Percentiles rank a stretch among this genome's conserved stretches.
These are phyloP conservation scores for Globisporangium splendens DNA, from an alignment of 352 stramenopile genomes.

Conservation along the genomic window DNA sequence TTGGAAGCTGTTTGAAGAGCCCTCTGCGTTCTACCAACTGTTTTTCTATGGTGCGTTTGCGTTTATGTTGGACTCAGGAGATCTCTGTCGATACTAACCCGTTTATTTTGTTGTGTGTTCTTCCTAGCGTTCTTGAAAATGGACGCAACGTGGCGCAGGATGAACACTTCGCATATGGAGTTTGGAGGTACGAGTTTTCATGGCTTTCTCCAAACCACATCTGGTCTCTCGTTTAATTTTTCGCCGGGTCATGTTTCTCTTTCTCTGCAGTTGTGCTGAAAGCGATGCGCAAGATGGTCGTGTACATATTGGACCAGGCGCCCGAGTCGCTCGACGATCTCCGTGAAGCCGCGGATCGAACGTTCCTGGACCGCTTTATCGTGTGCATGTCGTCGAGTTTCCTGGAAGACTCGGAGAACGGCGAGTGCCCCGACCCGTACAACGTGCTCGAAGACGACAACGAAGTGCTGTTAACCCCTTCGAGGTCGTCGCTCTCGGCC, in stretches of 20 bases:
- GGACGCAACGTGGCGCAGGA: slow-evolving; percentile 73
- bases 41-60: slow-evolving; percentile 45
- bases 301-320: slow-evolving; percentile 52
- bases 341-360: slow-evolving; percentile 42
- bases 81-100: no score
- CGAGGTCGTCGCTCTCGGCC: slow-evolving; percentile 13
- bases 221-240: neutral
- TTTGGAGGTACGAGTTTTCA: slow-evolving; percentile 53
- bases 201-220: no score
- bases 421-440: slow-evolving; percentile 69
- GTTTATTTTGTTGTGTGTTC: neutral
- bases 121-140: slow-evolving; percentile 73
- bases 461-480: slow-evolving; percentile 34
- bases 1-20: slow-evolving; percentile 83
- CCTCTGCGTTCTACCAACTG: slow-evolving; percentile 78
- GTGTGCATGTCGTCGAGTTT: slow-evolving; percentile 40
- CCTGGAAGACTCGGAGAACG: slow-evolving; percentile 63
- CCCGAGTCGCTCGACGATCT: slow-evolving; percentile 57
- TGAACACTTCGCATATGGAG: slow-evolving; percentile 86
- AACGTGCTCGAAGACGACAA: slow-evolving; percentile 58
- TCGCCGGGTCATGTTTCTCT: neutral
- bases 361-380: slow-evolving; percentile 73
- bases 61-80: neutral
- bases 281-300: slow-evolving; percentile 52
- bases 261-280: slow-evolving; percentile 67